phyloP scores from a whole-genome alignment of 1,284 basidiomycete species.

The Pyrrhoderma noxium region DNA sequence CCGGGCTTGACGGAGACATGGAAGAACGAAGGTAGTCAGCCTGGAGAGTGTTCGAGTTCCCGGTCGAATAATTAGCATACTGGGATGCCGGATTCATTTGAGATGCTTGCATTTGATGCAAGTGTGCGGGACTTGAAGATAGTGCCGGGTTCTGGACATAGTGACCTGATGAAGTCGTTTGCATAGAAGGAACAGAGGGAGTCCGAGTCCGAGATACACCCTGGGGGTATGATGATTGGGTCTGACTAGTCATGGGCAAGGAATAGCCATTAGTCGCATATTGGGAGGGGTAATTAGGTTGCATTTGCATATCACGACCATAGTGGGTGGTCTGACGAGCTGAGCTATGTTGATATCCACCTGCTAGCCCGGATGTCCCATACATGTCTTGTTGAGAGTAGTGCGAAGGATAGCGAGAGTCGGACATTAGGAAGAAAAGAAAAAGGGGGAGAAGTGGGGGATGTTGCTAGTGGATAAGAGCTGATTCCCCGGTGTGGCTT shows the following conservation, averaged over 20 bases:
- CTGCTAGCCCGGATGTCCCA: constrained; percentile 1
- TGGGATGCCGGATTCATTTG: too few species aligned
- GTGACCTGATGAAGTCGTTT: constrained; percentile 4
- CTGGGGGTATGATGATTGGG: constrained; percentile 9
- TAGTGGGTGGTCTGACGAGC: constrained; percentile 7
- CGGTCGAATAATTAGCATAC: constrained; percentile 1
- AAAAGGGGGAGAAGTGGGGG: too few species aligned
- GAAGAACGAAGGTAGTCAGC: constrained; percentile 7
- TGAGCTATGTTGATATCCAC: constrained; percentile 7
- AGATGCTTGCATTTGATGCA: too few species aligned
- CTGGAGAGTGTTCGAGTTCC: constrained; percentile 2
- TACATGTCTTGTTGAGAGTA: not conserved
- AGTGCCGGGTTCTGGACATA: constrained; percentile 12
- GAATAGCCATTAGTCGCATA: constrained; percentile 9
- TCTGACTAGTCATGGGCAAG: constrained; percentile 7
- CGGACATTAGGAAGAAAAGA: constrained; percentile 12
- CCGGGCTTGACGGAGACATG: constrained; percentile 1
- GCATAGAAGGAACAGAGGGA: constrained; percentile 6
- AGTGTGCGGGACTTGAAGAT: not conserved
- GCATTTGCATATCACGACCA: not conserved
- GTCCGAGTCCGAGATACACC: constrained; percentile 12
- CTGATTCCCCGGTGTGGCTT: not conserved
- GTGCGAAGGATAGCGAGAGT: constrained; percentile 17
- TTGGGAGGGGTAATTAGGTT: constrained; percentile 9
- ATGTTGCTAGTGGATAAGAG: too few species aligned